Evolutionary conservation across 2,329 filamentous ascomycete genomes (phyloP).

Genomic region (Aspergillus transmontanensis): DNA sequence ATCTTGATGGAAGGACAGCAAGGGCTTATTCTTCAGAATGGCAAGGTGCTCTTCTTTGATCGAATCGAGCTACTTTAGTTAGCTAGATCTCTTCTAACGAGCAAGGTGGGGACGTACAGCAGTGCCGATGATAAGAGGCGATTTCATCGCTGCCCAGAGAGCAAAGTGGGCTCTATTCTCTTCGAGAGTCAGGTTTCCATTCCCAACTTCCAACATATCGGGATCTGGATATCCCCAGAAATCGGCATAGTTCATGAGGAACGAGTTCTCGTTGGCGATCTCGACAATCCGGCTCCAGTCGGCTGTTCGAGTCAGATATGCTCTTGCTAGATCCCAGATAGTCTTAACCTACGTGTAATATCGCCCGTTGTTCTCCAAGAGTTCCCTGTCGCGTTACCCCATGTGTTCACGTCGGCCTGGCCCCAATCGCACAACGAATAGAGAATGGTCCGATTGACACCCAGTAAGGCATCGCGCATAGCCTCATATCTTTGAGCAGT

Average conservation of each 20-base stretch:
- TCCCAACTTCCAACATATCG: constrained; percentile 57
- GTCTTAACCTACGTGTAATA: constrained; percentile 29
- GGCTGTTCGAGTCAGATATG: background rate
- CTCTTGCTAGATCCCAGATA: background rate
- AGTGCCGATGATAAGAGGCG: constrained; percentile 53
- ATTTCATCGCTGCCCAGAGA: constrained; percentile 56
- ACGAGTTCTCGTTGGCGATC: constrained; percentile 55
- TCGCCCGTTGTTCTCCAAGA: constrained; percentile 47
- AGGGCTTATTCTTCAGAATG: constrained; percentile 47
- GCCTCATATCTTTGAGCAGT: constrained; percentile 50
- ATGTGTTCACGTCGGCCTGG: constrained; percentile 51
- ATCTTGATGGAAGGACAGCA: constrained; percentile 52
- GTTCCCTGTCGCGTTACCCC: constrained; percentile 54
- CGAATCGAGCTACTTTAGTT: constrained; percentile 32
- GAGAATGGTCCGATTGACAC: constrained; percentile 49
- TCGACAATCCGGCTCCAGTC: constrained; percentile 35
- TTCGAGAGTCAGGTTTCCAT: constrained; percentile 48
- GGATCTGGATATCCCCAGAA: constrained; percentile 57
- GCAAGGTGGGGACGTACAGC: constrained; percentile 23
- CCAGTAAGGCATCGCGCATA: constrained; percentile 57
- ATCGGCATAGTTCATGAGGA: constrained; percentile 46
- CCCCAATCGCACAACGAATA: constrained; percentile 61
- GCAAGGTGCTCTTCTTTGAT: constrained; percentile 41
- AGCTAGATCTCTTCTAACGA: constrained; percentile 1
- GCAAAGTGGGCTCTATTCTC: constrained; percentile 56